Evolutionary conservation across 345 rosid genomes (phyloP).

Genomic region (Eucalyptus curtisii): DNA sequence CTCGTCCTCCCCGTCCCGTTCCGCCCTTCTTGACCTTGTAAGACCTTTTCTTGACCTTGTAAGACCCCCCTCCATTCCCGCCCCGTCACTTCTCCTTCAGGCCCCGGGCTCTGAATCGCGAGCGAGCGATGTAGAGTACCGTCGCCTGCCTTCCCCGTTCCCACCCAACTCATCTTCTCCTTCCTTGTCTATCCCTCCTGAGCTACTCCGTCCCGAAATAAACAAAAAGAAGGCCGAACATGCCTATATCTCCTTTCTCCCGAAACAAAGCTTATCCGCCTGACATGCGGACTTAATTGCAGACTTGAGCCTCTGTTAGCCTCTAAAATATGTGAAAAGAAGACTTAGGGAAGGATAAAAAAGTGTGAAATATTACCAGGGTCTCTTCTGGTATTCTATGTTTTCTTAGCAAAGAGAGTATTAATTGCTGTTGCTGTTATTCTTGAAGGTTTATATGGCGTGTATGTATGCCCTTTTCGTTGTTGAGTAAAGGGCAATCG

Average conservation of each 20-base stretch:
- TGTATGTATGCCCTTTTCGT: background rate
- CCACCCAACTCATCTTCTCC: slow-evolving; percentile 56
- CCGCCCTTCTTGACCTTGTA: slow-evolving; percentile 95
- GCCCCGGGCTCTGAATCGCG: background rate
- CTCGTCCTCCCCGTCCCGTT: background rate
- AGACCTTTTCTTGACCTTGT: slow-evolving; percentile 99
- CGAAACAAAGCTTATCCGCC: background rate
- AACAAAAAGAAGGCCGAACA: background rate
- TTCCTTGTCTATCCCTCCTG: slow-evolving; percentile 96
- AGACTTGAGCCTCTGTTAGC: too few relatives aligned
- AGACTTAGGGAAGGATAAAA: background rate
- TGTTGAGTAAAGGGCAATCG: background rate
- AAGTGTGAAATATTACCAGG: background rate
- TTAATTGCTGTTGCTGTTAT: background rate
- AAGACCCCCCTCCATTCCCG: slow-evolving; percentile 29
- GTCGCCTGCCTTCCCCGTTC: background rate
- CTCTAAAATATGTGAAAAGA: background rate
- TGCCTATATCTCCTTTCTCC: background rate
- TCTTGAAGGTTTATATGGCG: background rate
- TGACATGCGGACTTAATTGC: background rate
- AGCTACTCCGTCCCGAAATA: slow-evolving; percentile 28
- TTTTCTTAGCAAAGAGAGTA: background rate
- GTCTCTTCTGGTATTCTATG: background rate
- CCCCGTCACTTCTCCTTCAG: background rate
- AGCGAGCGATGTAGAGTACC: slow-evolving; percentile 1